Conservation (phyloP, 768 basidiomycete genomes). For the Tricholoma hemisulphureum region DNA sequence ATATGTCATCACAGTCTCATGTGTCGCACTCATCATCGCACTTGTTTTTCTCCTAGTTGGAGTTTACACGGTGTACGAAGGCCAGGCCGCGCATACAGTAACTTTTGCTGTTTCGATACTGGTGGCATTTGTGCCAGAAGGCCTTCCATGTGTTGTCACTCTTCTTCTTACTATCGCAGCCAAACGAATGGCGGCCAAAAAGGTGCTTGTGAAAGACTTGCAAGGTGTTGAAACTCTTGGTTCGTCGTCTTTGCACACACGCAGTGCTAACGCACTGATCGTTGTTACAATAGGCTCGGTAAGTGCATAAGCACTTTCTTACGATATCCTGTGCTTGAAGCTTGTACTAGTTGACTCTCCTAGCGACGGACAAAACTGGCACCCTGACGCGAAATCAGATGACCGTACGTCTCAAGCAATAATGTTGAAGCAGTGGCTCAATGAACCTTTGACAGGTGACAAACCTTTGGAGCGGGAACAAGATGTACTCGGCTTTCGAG, state of each 20-base stretch:
- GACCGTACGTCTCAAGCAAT: conserved; percentile 42
- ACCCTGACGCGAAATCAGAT: conserved; percentile 72
- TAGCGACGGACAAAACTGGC: conserved; percentile 73
- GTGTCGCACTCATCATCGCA: conserved; percentile 60
- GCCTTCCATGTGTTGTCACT: conserved; percentile 67
- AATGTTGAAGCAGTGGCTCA: not conserved
- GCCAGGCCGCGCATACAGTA: conserved; percentile 56
- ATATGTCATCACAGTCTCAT: conserved; percentile 62
- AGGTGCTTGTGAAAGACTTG: conserved; percentile 72
- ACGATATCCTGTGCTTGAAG: conserved; percentile 8
- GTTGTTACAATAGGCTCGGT: conserved; percentile 48
- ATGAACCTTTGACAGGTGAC: conserved; percentile 41
- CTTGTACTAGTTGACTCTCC: conserved; percentile 49
- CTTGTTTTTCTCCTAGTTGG: conserved; percentile 66
- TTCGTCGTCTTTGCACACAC: conserved; percentile 20
- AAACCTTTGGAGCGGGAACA: conserved; percentile 61
- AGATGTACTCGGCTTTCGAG: conserved; percentile 67
- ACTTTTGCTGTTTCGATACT: conserved; percentile 62
- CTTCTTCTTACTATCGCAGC: conserved; percentile 67
- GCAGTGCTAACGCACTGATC: not conserved
- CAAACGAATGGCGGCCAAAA: conserved; percentile 68
- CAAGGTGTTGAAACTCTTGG: conserved; percentile 72
- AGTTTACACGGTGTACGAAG: conserved; percentile 64
- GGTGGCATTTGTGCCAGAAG: conserved; percentile 62
- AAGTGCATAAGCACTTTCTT: conserved; percentile 7